phyloP scores from a whole-genome alignment of 2,329 filamentous ascomycete genomes.

The Ciborinia camelliae region DNA sequence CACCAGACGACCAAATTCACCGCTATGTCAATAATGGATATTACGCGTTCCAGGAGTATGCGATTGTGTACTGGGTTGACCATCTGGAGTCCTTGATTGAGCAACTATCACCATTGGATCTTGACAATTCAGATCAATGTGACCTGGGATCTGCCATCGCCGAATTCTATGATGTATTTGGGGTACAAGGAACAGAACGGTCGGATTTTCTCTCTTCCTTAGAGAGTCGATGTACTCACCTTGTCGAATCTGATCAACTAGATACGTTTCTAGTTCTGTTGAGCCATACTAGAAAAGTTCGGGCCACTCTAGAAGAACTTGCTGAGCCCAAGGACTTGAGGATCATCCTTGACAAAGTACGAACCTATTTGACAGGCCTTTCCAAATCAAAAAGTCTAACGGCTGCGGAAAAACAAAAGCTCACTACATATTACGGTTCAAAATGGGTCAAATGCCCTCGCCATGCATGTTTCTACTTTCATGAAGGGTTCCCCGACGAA shows the following conservation, averaged over 20 bases:
- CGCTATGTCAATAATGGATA: slow-evolving; percentile 21
- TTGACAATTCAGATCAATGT: slow-evolving; percentile 22
- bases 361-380: slow-evolving; percentile 10
- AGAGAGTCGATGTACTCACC: neutral
- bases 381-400: neutral
- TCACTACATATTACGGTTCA: slow-evolving; percentile 36
- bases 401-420: neutral
- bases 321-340: neutral
- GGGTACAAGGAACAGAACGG: neutral
- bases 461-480: slow-evolving; percentile 42
- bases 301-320: neutral
- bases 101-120: neutral
- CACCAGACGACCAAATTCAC: neutral
- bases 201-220: neutral
- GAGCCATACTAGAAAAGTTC: slow-evolving; percentile 1
- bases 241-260: neutral
- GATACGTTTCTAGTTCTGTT: slow-evolving; percentile 3
- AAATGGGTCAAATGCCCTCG: slow-evolving; percentile 41
- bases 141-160: slow-evolving; percentile 24
- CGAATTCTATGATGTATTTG: slow-evolving; percentile 11
- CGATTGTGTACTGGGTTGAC: slow-evolving; percentile 32
- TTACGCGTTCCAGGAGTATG: slow-evolving; percentile 37
- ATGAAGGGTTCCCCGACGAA: slow-evolving; percentile 40
- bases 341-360: neutral
- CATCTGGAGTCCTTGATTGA: slow-evolving; percentile 25